These are phyloP conservation scores for Thielaviopsis euricoi DNA, from an alignment of 2,329 filamentous ascomycete genomes.

Conservation along the genomic window DNA sequence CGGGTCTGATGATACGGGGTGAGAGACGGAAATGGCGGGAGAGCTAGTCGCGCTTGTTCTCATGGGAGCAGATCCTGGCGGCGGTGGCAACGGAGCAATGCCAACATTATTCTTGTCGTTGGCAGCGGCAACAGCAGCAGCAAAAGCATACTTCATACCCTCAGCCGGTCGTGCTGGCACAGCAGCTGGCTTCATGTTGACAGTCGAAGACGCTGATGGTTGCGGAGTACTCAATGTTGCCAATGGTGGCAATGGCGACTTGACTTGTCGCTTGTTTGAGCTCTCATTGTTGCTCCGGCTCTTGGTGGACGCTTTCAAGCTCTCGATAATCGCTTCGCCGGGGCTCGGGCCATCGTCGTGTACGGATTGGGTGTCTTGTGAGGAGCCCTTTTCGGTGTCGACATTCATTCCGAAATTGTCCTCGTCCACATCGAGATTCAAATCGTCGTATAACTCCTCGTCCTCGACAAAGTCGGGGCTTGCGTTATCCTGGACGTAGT, in stretches of 20 bases:
- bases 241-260: slow-evolving; percentile 82
- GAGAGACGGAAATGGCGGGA: slow-evolving; percentile 30
- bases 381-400: slow-evolving; percentile 80
- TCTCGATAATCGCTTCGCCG: slow-evolving; percentile 10
- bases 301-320: slow-evolving; percentile 23
- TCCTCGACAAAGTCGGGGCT: slow-evolving; percentile 86
- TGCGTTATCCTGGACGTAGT: slow-evolving; percentile 83
- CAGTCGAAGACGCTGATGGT: slow-evolving; percentile 41
- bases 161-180: slow-evolving; percentile 73
- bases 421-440: slow-evolving; percentile 85
- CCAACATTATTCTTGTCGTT: slow-evolving; percentile 78
- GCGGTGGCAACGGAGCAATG: slow-evolving; percentile 83
- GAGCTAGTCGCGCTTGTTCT: slow-evolving; percentile 39
- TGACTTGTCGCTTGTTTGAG: slow-evolving; percentile 51
- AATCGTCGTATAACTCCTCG: slow-evolving; percentile 86
- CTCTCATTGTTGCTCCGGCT: slow-evolving; percentile 35
- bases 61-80: slow-evolving; percentile 43
- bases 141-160: slow-evolving; percentile 90
- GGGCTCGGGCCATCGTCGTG: slow-evolving; percentile 54
- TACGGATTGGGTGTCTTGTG: slow-evolving; percentile 84
- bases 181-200: slow-evolving; percentile 80
- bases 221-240: slow-evolving; percentile 72
- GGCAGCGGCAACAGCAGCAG: slow-evolving; percentile 81
- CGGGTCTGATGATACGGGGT: slow-evolving; percentile 21
- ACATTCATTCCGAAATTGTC: slow-evolving; percentile 64